Base-by-base conservation (phyloP, 495 filamentous ascomycete species). In the Viridothelium virens region DNA sequence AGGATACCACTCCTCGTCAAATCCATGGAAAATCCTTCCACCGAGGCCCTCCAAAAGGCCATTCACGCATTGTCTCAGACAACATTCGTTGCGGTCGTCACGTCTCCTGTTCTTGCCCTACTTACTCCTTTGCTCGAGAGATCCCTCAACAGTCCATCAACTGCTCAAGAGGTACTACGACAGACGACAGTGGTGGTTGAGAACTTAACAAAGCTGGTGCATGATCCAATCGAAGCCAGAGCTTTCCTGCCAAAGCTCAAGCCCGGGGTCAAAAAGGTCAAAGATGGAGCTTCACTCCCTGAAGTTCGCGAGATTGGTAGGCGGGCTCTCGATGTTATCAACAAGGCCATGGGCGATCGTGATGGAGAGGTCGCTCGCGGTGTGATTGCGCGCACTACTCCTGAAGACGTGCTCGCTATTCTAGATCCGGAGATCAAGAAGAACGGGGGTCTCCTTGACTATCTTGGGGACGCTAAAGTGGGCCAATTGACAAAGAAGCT, bases 101-200 rank as follows among this genome's bases (percentile, higher is more conserved):
- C 91, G 12, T 97, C 94, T n/a, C 94, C 94, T 25, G 94, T 97
- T 3, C 86, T 99, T 36, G 94, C 94, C n/a, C 86, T 99, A 9
- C 85, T 99, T 38, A 99, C 94, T 3, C 94, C 94, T 41, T 89
- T 97, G 67, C 86, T 99, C 33, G 95, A 97, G 75, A 86, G 94
- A 66, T 89, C 92, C 11, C 84, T 97, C 61, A 96, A 96, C 77
- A 90, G 89, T 48, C 94, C 93, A 4, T 82, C 84, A 12, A 99
- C 94, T 9, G 84, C 89, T 14, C 94, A 98, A 77, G 94, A 98
- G 79, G 94, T 97, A 2, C 81, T 97, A 39, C 88, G 94, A 41
- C 95, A 97, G 75, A 96, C 93, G 3, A 91, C 95, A 31, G 90
- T 97, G 18, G 96, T 99, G n/a, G 91, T 95, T 38, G 94, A 99